phyloP scores from a whole-genome alignment of 805 yeast species.

The Candida saitoana region DNA sequence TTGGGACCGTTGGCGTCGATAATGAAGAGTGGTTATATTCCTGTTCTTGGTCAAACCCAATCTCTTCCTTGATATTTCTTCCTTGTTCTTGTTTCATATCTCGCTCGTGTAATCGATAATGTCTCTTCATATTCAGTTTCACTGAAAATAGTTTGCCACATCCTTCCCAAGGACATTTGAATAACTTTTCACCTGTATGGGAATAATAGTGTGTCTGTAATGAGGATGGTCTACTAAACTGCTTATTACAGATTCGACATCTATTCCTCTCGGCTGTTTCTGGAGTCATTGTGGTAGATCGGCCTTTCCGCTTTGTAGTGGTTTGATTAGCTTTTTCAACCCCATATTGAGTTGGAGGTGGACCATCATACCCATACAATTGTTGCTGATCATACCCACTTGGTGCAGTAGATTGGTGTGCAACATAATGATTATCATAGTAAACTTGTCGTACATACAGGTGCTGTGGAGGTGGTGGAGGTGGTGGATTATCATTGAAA shows the following conservation, averaged over 20 bases:
- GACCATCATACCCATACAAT: background rate
- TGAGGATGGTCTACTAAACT: slow-evolving; percentile 79
- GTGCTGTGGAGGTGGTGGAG: background rate
- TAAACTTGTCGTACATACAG: background rate
- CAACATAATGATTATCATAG: background rate
- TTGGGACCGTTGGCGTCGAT: background rate
- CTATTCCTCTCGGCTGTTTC: slow-evolving; percentile 45
- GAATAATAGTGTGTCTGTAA: slow-evolving; percentile 74
- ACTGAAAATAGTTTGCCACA: slow-evolving; percentile 73
- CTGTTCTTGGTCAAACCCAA: background rate
- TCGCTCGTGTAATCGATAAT: slow-evolving; percentile 57
- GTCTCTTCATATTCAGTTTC: slow-evolving; percentile 78
- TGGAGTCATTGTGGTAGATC: slow-evolving; percentile 33
- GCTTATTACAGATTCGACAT: slow-evolving; percentile 62
- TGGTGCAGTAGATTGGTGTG: background rate
- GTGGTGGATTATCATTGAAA: background rate
- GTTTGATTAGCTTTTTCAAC: slow-evolving; percentile 8
- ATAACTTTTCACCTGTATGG: slow-evolving; percentile 47
- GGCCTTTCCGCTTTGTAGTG: slow-evolving; percentile 5
- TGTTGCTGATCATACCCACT: slow-evolving; percentile 8
- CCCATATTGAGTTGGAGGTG: slow-evolving; percentile 3
- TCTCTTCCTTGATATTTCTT: background rate
- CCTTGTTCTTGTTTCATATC: slow-evolving; percentile 12
- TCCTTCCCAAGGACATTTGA: slow-evolving; percentile 45
- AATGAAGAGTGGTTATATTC: background rate